These are phyloP conservation scores for Mycena crocata DNA, from an alignment of 768 basidiomycete genomes.

Conservation along the genomic window DNA sequence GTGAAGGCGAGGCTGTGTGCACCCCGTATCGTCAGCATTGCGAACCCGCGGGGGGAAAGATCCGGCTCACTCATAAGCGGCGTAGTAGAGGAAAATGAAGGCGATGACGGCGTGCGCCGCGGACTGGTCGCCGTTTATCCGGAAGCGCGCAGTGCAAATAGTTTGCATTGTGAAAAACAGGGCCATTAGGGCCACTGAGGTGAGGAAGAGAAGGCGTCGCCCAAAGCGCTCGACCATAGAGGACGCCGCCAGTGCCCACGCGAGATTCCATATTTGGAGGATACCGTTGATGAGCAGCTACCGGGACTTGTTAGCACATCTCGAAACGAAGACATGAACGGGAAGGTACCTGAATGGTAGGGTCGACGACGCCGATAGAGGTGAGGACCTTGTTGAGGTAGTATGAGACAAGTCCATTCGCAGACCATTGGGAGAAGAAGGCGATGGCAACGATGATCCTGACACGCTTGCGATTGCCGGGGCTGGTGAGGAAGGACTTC, in stretches of 20 bases:
- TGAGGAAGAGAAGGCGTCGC: slow-evolving; percentile 77
- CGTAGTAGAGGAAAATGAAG: slow-evolving; percentile 88
- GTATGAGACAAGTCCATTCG: slow-evolving; percentile 86
- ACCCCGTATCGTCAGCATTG: slow-evolving; percentile 10
- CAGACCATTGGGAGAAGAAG: slow-evolving; percentile 90
- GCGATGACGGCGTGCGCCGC: slow-evolving; percentile 82
- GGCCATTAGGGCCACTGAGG: slow-evolving; percentile 68
- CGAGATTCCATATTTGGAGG: slow-evolving; percentile 85
- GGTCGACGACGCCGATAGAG: slow-evolving; percentile 72
- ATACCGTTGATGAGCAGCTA: slow-evolving; percentile 89
- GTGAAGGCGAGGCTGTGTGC: slow-evolving; percentile 75
- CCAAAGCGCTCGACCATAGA: slow-evolving; percentile 74
- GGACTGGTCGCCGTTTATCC: slow-evolving; percentile 48
- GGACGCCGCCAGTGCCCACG: slow-evolving; percentile 68
- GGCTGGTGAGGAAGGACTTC: slow-evolving; percentile 72
- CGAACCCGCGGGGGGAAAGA: not conserved
- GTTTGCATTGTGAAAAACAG: slow-evolving; percentile 78
- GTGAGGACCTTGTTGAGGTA: slow-evolving; percentile 82
- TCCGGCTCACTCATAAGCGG: slow-evolving; percentile 74
- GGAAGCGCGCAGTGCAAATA: slow-evolving; percentile 69
- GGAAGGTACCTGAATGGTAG: slow-evolving; percentile 57
- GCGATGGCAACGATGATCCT: slow-evolving; percentile 81
- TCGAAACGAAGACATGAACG: slow-evolving; percentile 11
- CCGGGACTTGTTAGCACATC: slow-evolving; percentile 19
- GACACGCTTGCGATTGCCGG: slow-evolving; percentile 83